Evolutionary conservation across 225 moss, liverwort and hornwort genomes (phyloP).

Genomic region (Takakia lepidozioides): DNA sequence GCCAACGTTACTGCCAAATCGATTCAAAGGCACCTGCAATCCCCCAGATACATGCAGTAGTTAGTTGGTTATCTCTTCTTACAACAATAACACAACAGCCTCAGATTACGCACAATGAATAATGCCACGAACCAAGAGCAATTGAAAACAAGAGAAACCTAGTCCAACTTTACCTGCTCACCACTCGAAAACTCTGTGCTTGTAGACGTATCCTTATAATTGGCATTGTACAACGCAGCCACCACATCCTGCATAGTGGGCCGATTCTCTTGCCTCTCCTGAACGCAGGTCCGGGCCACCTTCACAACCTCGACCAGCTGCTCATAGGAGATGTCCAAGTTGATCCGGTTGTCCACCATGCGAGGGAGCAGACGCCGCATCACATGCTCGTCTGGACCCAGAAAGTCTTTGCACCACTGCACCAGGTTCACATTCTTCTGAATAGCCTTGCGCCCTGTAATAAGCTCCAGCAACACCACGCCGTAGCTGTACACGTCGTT

Average conservation of each 20-base stretch:
- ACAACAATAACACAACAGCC: too few relatives aligned
- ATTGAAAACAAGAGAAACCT: too few relatives aligned
- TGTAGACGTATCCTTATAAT: slow-evolving; percentile 27
- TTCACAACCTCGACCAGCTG: slow-evolving; percentile 31
- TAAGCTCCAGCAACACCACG: slow-evolving; percentile 57
- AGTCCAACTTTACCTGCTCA: too few relatives aligned
- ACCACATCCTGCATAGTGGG: slow-evolving; percentile 47
- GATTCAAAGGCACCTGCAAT: slow-evolving; percentile 20
- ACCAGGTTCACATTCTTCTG: slow-evolving; percentile 27
- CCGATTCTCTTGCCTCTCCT: slow-evolving; percentile 25
- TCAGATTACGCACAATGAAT: too few relatives aligned
- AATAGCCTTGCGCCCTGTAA: slow-evolving; percentile 44
- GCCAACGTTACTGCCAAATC: slow-evolving; percentile 19
- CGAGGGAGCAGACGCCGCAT: slow-evolving; percentile 20
- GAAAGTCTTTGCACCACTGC: slow-evolving; percentile 36
- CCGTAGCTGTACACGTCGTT: slow-evolving; percentile 76
- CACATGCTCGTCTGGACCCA: slow-evolving; percentile 22
- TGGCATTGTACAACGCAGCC: slow-evolving; percentile 38
- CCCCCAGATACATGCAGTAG: slow-evolving; percentile 1
- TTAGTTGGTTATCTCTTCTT: too few relatives aligned
- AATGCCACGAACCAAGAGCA: too few relatives aligned
- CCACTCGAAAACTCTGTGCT: too few relatives aligned
- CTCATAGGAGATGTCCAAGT: slow-evolving; percentile 19
- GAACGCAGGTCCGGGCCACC: slow-evolving; percentile 34
- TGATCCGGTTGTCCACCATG: slow-evolving; percentile 35